Evolutionary conservation across 1,284 basidiomycete genomes (phyloP), one percentile per base, ranked within the genome.

Genomic region (Pseudozyma sp.): DNA sequence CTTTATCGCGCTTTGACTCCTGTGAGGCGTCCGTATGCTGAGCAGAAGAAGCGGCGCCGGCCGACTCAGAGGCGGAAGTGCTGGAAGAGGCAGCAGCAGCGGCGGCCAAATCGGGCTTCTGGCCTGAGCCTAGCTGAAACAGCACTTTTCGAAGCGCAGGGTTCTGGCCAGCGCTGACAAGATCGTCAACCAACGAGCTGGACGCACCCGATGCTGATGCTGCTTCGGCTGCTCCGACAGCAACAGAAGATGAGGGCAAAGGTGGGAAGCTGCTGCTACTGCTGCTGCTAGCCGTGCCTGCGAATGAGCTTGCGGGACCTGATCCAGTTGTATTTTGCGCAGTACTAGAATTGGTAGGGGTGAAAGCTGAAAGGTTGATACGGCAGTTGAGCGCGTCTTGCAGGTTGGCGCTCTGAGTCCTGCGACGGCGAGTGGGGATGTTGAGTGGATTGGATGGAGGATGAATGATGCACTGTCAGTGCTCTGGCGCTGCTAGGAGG

Each of bases 331-430:
- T 21, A 14, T 35, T 35, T 14, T 34, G 31, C 31, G 38, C 43
- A 3, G 16, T 36, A 36, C 45, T 51, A 39, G 38, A 13, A 43
- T 54, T 57, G 45, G 59, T 18, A 40, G 50, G 47, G 43, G 59
- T 52, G 48, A 63, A 59, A 16, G 71, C 45, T n/a, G 63, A 62
- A 42, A 75, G 67, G 51, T 67, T 67, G 72, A 75, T 62, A 45
- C 67, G 72, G 40, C 72, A 75, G 52, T 75, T 70, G 67, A 75
- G 72, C 55, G 72, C 67, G 72, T 75, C 72, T 60, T 75, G 72
- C 56, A 75, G 72, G 63, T 70, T 75, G 35, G 72, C 72, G 59
- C 72, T 75, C 43, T 70, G 72, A 35, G 72, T 75, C 56, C 72
- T 70, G 56, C 72, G 66, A 59, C 72, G 62, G 31, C 72, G 72